Conservation (phyloP, 441 rosid genomes). For the Hura crepitans region DNA sequence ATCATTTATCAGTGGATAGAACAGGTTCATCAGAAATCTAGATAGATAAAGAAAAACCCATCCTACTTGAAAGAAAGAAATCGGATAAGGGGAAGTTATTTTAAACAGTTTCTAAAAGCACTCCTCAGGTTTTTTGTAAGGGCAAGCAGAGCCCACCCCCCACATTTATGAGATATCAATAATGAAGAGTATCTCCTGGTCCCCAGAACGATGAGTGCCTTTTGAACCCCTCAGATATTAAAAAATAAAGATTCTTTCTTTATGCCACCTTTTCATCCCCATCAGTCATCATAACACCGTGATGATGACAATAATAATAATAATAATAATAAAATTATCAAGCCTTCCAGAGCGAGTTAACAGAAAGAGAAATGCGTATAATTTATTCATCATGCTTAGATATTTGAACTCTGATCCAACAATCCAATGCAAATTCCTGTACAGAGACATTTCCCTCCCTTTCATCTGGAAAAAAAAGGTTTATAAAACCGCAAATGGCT, state of each 20-base stretch:
- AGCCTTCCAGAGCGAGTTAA: background rate
- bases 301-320: no score
- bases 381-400: conserved; percentile 35
- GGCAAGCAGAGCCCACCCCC: no score
- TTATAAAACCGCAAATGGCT: conserved; percentile 16
- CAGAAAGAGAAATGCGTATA: conserved; percentile 12
- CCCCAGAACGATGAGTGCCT: background rate
- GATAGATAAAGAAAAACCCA: no score
- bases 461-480: conserved; percentile 5
- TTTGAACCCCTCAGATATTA: no score
- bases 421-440: conserved; percentile 36
- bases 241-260: no score
- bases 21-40: no score
- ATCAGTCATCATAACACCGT: background rate
- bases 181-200: background rate
- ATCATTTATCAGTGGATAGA: no score
- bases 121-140: background rate
- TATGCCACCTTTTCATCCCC: background rate
- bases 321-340: no score
- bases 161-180: background rate
- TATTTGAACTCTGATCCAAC: conserved; percentile 22
- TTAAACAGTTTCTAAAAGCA: background rate
- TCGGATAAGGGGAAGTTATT: no score
- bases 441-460: conserved; percentile 28
- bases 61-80: no score